Evolutionary conservation across 768 basidiomycete genomes (phyloP).

Genomic region (Xerocomellus amylosporus): DNA sequence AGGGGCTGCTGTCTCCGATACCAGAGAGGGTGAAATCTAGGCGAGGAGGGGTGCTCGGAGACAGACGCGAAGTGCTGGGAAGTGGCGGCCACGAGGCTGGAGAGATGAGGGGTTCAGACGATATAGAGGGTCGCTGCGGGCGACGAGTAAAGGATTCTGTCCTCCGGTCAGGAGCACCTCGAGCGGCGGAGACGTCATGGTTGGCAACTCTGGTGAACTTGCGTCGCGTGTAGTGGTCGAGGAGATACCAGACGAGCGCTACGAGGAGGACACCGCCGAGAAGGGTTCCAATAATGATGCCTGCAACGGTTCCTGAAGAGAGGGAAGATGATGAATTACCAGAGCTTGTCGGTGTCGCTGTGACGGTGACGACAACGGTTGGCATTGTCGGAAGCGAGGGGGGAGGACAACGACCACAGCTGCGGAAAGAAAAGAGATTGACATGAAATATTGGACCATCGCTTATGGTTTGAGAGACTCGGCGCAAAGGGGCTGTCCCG

Average conservation of each 20-base stretch:
- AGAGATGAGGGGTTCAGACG: slow-evolving; percentile 24
- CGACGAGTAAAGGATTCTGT: slow-evolving; percentile 1
- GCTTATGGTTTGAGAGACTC: not conserved
- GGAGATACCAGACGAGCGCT: slow-evolving; percentile 10
- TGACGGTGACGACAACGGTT: slow-evolving; percentile 6
- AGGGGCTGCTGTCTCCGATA: not conserved
- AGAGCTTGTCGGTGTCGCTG: not conserved
- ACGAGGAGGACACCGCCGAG: slow-evolving; percentile 15
- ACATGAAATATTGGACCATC: not conserved
- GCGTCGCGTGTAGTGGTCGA: slow-evolving; percentile 6
- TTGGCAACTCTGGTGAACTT: slow-evolving; percentile 20
- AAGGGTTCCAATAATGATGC: slow-evolving; percentile 22
- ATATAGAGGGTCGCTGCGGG: slow-evolving; percentile 16
- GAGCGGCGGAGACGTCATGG: not conserved
- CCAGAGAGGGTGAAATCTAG: slow-evolving; percentile 2
- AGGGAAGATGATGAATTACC: not conserved
- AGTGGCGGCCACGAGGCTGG: slow-evolving; percentile 7
- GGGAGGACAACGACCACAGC: not conserved
- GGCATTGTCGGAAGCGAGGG: slow-evolving; percentile 8
- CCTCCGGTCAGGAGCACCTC: not conserved
- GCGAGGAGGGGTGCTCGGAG: not conserved
- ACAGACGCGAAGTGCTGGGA: slow-evolving; percentile 5
- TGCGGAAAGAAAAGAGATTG: not conserved
- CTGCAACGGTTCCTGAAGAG: slow-evolving; percentile 12
- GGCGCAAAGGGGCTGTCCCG: slow-evolving; percentile 6